These are phyloP conservation scores for Rheum nobile DNA, from an alignment of 148 eudicot genomes.

Conservation along the genomic window DNA sequence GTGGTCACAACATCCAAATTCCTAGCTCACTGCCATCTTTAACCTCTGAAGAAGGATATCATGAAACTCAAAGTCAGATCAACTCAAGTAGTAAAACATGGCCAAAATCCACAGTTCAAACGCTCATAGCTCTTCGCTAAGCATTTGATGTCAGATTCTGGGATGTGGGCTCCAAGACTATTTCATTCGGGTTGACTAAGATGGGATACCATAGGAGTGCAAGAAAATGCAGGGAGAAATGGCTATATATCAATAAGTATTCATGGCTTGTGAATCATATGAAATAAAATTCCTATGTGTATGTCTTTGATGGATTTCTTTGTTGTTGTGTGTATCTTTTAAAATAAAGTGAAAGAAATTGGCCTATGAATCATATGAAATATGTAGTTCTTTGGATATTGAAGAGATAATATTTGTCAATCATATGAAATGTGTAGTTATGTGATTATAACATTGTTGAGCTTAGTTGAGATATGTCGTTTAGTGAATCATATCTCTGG, in stretches of 20 bases:
- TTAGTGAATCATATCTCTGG: no score
- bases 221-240: constrained; percentile 46
- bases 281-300: no score
- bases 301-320: no score
- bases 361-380: no score
- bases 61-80: constrained; percentile 6
- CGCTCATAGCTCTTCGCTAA: constrained; percentile 37
- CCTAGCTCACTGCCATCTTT: constrained; percentile 8
- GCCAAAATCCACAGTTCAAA: constrained; percentile 48
- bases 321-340: no score
- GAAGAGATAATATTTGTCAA: no score
- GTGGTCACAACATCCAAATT: constrained; percentile 15
- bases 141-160: constrained; percentile 32
- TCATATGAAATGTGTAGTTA: no score
- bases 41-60: constrained; percentile 7
- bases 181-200: constrained; percentile 25
- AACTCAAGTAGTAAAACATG: constrained; percentile 28
- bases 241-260: constrained; percentile 46
- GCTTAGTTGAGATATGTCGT: no score
- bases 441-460: no score
- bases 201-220: constrained; percentile 40
- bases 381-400: no score
- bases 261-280: no score
- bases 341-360: no score
- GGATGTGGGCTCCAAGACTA: constrained; percentile 19